Evolutionary conservation across 345 rosid species (phyloP), one percentile per base, ranked within the genome.

Genomic region (Hibiscus syriacus): DNA sequence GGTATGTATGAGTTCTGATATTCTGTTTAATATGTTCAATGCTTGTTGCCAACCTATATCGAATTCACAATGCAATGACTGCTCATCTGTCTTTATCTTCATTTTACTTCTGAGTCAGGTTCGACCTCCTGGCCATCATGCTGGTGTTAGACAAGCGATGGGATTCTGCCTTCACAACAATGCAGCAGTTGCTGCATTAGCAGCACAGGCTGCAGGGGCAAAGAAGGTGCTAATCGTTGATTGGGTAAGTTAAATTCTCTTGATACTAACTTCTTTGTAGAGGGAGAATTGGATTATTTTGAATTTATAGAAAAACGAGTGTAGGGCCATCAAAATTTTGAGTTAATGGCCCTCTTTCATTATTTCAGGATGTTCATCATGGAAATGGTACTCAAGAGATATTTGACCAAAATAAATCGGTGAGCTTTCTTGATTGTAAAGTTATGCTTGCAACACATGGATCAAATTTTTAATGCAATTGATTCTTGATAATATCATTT

Each of bases 121-220:
- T 59, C 84, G 99, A 34, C 99, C 99, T 60, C 99, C 99, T 1
- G 99, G 99, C 46, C 99, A 94, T 80, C 99, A 94, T 87, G 99
- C 98, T 73, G 96, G 98, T 68, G 75, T 91, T 68, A 84, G 72
- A 68, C 92, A 91, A 66, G 85, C 98, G 45, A 92, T 92, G 97
- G 98, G 99, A 63, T 94, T 94, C 79, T 94, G 99, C 82, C 98
- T 94, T 64, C 99, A 94, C 83, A 91, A 94, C 70, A 94, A 94
- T 85, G 98, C 99, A 72, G 99, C 99, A 4, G 81, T 92, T 77
- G 96, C 99, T 80, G 96, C 93, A 39, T 78, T 92, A 73, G 92
- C 92, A 62, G 96, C 96, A 66, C 96, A 86, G 78, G 85, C 74
- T 83, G 96, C 96, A 11, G 99, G 98, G 67, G 97, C 97, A 3